phyloP scores from a whole-genome alignment of 2,329 filamentous ascomycete species.

The Dactylellina sp. region DNA sequence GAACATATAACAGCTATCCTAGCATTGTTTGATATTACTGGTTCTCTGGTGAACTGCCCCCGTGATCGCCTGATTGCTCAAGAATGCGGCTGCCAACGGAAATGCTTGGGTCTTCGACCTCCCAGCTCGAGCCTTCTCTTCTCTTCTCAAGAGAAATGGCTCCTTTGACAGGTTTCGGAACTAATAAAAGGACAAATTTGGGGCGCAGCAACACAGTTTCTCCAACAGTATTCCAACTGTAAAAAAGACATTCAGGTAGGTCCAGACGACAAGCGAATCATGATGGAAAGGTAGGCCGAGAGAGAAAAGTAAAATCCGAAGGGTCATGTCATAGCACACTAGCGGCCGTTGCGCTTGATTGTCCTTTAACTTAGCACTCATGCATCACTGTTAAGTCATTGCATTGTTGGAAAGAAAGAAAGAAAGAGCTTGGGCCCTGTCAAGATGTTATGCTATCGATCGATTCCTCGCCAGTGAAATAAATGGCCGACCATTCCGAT shows the following conservation, averaged over 20 bases:
- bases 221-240: constrained; percentile 49
- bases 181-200: constrained; percentile 44
- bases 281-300: constrained; percentile 44
- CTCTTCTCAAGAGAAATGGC: constrained; percentile 24
- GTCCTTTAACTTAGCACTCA: constrained; percentile 42
- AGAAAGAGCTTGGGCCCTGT: constrained; percentile 42
- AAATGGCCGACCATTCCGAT: constrained; percentile 52
- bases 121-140: constrained; percentile 27
- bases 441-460: constrained; percentile 16
- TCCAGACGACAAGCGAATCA: constrained; percentile 49
- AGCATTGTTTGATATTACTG: constrained; percentile 40
- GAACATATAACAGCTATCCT: constrained; percentile 35
- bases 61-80: constrained; percentile 32
- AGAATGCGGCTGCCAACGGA: constrained; percentile 19
- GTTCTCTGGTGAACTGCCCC: constrained; percentile 34
- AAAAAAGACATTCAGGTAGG: constrained; percentile 38
- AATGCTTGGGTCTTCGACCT: constrained; percentile 8
- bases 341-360: constrained; percentile 53
- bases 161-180: constrained; percentile 36
- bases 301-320: constrained; percentile 14
- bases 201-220: constrained; percentile 57
- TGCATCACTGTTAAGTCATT: no score
- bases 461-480: constrained; percentile 38
- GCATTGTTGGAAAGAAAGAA: constrained; percentile 7
- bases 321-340: constrained; percentile 44